Percentiles rank a stretch among this genome's conserved stretches.
These are phyloP conservation scores for Didymella segeticola DNA, from an alignment of 2,329 filamentous ascomycete species.

Conservation along the genomic window DNA sequence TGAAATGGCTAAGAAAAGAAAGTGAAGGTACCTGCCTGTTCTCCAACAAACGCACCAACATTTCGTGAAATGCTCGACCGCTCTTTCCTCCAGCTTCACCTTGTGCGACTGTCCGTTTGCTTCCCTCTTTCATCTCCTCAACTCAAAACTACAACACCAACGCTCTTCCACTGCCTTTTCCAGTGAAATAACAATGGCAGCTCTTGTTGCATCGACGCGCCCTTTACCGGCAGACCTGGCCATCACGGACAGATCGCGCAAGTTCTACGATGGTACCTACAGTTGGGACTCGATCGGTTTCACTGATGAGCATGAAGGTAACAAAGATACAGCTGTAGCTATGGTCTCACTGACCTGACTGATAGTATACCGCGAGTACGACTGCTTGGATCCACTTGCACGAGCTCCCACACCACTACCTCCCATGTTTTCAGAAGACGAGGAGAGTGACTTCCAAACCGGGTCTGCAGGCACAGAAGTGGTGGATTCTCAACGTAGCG, in stretches of 20 bases:
- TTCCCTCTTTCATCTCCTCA: background rate
- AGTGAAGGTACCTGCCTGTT: too few species aligned
- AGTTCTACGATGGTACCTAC: slow-evolving; percentile 42
- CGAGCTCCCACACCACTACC: slow-evolving; percentile 32
- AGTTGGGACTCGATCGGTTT: slow-evolving; percentile 34
- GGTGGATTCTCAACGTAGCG: background rate
- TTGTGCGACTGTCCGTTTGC: slow-evolving; percentile 4
- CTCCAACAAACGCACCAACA: too few species aligned
- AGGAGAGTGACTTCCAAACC: background rate
- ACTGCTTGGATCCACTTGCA: slow-evolving; percentile 25
- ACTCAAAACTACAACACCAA: too few species aligned
- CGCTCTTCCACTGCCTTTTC: too few species aligned
- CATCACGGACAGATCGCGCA: slow-evolving; percentile 32
- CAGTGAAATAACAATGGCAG: background rate
- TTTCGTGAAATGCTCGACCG: background rate
- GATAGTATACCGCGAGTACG: slow-evolving; percentile 25
- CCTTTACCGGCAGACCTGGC: background rate
- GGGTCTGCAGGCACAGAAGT: background rate
- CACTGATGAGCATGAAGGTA: slow-evolving; percentile 34
- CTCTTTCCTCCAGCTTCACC: slow-evolving; percentile 10
- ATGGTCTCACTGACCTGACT: background rate
- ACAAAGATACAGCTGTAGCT: background rate
- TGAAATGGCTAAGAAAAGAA: too few species aligned
- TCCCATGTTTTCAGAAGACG: slow-evolving; percentile 20
- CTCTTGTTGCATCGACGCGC: too few species aligned